Conservation (phyloP, 192 early-diverging fungal genomes). For the Coemansia sp. region DNA sequence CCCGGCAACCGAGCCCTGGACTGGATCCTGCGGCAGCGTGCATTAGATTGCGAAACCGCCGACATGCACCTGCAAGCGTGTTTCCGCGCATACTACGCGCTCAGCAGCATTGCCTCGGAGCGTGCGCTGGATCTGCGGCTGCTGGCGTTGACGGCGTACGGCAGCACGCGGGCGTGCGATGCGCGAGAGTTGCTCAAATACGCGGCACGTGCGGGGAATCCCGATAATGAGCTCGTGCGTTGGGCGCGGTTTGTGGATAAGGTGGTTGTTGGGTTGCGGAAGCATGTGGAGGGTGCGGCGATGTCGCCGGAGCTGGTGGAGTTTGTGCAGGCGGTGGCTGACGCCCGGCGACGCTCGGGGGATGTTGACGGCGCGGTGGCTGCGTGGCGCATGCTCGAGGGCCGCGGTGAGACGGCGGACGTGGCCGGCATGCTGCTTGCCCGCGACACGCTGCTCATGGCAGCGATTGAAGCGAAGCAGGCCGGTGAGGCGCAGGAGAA, state of each 20-base stretch:
- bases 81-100: slow-evolving; percentile 44
- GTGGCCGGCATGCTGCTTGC: slow-evolving; percentile 11
- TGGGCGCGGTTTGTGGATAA: too few species aligned
- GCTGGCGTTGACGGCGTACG: slow-evolving; percentile 24
- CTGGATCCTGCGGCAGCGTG: slow-evolving; percentile 33
- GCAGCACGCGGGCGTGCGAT: slow-evolving; percentile 29
- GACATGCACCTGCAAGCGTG: slow-evolving; percentile 30
- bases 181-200: slow-evolving; percentile 39
- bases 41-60: slow-evolving; percentile 16
- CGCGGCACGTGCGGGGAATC: slow-evolving; percentile 8
- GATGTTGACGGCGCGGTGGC: slow-evolving; percentile 6
- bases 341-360: neutral
- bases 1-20: slow-evolving; percentile 27
- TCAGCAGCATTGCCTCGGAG: slow-evolving; percentile 7
- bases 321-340: slow-evolving; percentile 7
- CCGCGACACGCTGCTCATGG: slow-evolving; percentile 2
- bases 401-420: neutral
- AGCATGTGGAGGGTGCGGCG: neutral
- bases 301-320: slow-evolving; percentile 38
- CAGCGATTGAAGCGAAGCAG: neutral
- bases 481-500: too few species aligned
- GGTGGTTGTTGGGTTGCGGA: too few species aligned
- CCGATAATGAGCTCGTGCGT: too few species aligned
- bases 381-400: slow-evolving; percentile 8
- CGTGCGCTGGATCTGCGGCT: slow-evolving; percentile 19